phyloP scores from a whole-genome alignment of 306 rosid genomes.

The Alnus rubra region DNA sequence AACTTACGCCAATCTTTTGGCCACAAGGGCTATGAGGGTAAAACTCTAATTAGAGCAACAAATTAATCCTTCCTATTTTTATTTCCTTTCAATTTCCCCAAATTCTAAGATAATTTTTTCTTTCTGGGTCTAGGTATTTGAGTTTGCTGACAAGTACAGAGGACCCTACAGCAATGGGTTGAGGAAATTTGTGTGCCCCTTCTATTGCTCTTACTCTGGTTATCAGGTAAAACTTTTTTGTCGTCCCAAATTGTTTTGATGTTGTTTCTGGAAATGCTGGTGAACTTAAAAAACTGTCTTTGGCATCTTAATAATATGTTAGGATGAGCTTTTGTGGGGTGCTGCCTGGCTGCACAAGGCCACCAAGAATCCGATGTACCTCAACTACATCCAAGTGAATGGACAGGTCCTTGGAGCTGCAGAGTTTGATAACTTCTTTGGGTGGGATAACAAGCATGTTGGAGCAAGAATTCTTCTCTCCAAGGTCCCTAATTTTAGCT shows the following conservation, averaged over 20 bases:
- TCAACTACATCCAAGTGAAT: slow-evolving; percentile 74
- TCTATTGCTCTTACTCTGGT: slow-evolving; percentile 85
- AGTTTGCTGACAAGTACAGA: slow-evolving; percentile 80
- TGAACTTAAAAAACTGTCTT: not conserved
- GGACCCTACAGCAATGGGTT: slow-evolving; percentile 74
- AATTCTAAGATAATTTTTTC: not conserved
- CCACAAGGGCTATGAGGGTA: slow-evolving; percentile 73
- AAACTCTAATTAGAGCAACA: not conserved
- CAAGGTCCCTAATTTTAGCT: slow-evolving; percentile 48
- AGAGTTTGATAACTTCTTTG: slow-evolving; percentile 74
- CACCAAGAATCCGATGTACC: slow-evolving; percentile 67
- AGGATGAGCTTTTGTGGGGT: slow-evolving; percentile 97
- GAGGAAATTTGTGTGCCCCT: slow-evolving; percentile 77
- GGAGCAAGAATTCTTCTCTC: slow-evolving; percentile 94
- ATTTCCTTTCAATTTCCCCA: not conserved
- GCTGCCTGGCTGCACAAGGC: slow-evolving; percentile 98
- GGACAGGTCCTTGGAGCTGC: slow-evolving; percentile 86
- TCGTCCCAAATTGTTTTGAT: not conserved
- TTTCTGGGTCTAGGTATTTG: slow-evolving; percentile 63
- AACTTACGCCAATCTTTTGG: slow-evolving; percentile 56
- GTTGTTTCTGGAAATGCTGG: not conserved
- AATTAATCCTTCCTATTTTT: no score
- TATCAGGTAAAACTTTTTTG: slow-evolving; percentile 50
- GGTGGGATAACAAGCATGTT: slow-evolving; percentile 97
- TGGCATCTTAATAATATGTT: not conserved